Base-by-base conservation (phyloP, 2,329 filamentous ascomycete genomes). In the Malbranchea cinnamomea region DNA sequence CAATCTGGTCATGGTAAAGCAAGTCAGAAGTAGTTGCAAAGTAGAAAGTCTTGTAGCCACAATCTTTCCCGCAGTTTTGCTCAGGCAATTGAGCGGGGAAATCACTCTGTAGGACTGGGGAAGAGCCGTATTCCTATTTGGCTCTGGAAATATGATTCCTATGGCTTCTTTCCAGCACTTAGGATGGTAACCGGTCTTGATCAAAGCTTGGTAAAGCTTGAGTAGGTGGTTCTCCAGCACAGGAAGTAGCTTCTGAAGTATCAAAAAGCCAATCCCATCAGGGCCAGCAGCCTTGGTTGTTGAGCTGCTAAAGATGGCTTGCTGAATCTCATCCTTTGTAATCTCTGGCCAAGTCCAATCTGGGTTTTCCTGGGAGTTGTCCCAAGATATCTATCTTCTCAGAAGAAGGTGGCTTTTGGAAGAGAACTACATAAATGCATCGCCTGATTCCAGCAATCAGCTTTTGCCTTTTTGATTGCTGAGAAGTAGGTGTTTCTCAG, bases 1-100 rank as follows among this genome's bases (percentile, higher is more conserved):
- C 23, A 11, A 32, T 23, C 23, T 32, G 23, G 27, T 32, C 30
- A 32, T 26, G n/a, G 15, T 32, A 27, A 14, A 32, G 16, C 3
- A 32, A 18, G 13, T 27, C 15, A 19, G 12, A 12, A 7, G 22
- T 26, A 32, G 30, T 32, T 18, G n/a, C n/a, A n/a, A n/a, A n/a
- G 9, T 6, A 11, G 19, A 20, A 19, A 15, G 10, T 19, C 12
- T 6, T 19, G 19, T 20, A 19, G 19, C n/a, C n/a, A n/a, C n/a
- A n/a, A n/a, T n/a, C n/a, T n/a, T n/a, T 11, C 21, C 30, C 4
- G 23, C 7, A 11, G 27, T 20, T 18, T 32, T 32, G 10, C 18
- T 23, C 22, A 32, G 13, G 16, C 30, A 32, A 19, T 32, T 32
- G n/a, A 32, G 18, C 9, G 27, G 17, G 5, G 30, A 28, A 12